Percentiles rank a stretch among this genome's conserved stretches.
Evolutionary conservation across 2,329 filamentous ascomycete genomes (phyloP).

Genomic region (Cryphonectria naterciae): DNA sequence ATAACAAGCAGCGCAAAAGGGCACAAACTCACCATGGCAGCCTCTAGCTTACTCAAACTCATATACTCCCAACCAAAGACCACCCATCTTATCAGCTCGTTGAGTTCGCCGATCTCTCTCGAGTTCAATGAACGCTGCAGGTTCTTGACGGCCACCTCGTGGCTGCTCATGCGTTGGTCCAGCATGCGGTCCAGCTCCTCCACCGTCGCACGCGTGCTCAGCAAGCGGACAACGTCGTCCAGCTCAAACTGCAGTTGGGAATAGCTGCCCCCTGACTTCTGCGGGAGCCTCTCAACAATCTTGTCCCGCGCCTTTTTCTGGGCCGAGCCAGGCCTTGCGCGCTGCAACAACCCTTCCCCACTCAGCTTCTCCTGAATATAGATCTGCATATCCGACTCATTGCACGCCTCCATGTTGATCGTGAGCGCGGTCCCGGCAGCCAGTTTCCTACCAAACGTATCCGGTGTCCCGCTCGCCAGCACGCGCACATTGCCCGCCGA

Average conservation of each 20-base stretch:
- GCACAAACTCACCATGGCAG: conserved; percentile 30
- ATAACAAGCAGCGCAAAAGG: not conserved
- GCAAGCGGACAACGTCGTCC: conserved; percentile 31
- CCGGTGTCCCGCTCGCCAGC: conserved; percentile 31
- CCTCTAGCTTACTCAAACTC: conserved; percentile 33
- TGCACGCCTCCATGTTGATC: conserved; percentile 32
- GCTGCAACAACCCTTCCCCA: conserved; percentile 29
- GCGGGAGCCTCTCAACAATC: conserved; percentile 32
- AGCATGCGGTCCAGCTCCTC: conserved; percentile 31
- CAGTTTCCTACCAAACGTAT: not conserved
- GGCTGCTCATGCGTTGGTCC: conserved; percentile 32
- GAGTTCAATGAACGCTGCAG: conserved; percentile 33
- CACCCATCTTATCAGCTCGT: conserved; percentile 37
- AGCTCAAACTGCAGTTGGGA: conserved; percentile 31
- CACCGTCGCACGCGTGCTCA: conserved; percentile 30
- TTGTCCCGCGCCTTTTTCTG: conserved; percentile 32
- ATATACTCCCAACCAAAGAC: conserved; percentile 28
- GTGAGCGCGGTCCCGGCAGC: not conserved
- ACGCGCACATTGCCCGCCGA: conserved; percentile 31
- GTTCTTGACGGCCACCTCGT: conserved; percentile 33
- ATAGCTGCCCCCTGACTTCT: conserved; percentile 31
- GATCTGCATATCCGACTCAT: conserved; percentile 32
- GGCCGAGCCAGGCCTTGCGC: conserved; percentile 30
- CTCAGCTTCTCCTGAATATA: conserved; percentile 31
- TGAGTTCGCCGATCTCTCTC: conserved; percentile 35